A percentile compares a stretch with the other conserved stretches of the same genome.
These are phyloP conservation scores for Fraxinus americana DNA, from an alignment of 257 asterid genomes.

Conservation along the genomic window DNA sequence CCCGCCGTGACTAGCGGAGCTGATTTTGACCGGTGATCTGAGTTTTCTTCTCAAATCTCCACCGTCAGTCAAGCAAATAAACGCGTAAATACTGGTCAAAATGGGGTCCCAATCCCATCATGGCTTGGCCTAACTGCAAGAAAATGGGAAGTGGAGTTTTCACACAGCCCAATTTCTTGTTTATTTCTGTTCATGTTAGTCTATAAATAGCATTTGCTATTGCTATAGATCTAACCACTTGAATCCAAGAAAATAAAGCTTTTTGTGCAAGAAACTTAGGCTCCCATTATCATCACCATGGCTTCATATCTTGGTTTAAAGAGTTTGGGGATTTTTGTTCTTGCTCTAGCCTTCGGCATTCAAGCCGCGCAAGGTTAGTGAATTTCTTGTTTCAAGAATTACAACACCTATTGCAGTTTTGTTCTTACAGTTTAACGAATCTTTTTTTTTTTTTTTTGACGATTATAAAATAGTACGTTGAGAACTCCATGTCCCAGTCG, in stretches of 20 bases:
- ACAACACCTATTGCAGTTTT: neutral
- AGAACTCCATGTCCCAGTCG: neutral
- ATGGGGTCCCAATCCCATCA: neutral
- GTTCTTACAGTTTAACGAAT: too few relatives aligned
- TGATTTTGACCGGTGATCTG: neutral
- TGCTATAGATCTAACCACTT: neutral
- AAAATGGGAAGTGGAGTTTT: conserved; percentile 23
- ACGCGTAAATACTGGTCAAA: neutral
- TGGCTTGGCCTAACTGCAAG: conserved; percentile 20
- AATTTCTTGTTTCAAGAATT: neutral
- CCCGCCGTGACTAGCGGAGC: conserved; percentile 25
- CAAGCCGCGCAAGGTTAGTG: conserved; percentile 41
- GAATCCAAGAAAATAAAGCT: neutral
- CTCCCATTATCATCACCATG: conserved; percentile 33
- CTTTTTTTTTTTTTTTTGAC: too few relatives aligned
- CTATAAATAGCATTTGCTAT: conserved; percentile 27
- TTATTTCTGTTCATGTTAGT: neutral
- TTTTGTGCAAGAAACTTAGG: neutral
- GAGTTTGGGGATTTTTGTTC: conserved; percentile 25
- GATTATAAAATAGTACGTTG: too few relatives aligned
- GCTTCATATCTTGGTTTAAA: conserved; percentile 30
- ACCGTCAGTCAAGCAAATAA: neutral
- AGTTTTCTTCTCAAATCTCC: neutral
- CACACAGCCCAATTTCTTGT: neutral
- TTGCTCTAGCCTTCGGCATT: conserved; percentile 32